phyloP scores from a whole-genome alignment of 208 protist genomes.

The Crithidia acanthocephali region DNA sequence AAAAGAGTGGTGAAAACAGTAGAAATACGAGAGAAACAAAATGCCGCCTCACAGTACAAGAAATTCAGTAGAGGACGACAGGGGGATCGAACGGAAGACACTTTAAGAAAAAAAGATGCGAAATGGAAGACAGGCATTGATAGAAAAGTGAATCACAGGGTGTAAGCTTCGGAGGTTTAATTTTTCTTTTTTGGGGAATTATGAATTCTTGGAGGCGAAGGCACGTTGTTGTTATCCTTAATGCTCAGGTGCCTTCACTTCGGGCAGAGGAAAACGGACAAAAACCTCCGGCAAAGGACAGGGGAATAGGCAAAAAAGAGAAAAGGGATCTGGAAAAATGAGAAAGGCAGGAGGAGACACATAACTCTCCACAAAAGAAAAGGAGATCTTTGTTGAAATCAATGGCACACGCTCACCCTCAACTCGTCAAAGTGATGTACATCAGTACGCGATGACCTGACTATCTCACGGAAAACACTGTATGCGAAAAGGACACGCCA shows the following conservation, averaged over 20 bases:
- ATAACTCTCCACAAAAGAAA: constrained; percentile 1
- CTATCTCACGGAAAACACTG: not conserved
- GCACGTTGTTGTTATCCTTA: not conserved
- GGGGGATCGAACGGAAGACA: not conserved
- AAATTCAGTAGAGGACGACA: not conserved
- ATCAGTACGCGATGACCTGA: not conserved
- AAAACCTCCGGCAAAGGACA: not conserved
- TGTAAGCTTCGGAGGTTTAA: no score
- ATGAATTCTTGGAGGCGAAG: no score
- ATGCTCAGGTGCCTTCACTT: not conserved
- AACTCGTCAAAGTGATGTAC: not conserved
- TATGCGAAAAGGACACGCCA: not conserved
- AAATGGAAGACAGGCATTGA: not conserved
- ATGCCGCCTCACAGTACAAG: not conserved
- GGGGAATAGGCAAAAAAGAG: not conserved
- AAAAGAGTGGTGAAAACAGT: no score
- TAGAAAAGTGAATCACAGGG: not conserved
- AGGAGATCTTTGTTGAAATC: not conserved
- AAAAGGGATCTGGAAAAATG: not conserved
- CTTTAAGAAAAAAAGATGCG: not conserved
- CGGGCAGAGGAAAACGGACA: not conserved
- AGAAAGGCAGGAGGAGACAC: not conserved
- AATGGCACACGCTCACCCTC: not conserved
- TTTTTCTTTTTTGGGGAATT: no score
- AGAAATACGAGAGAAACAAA: not conserved